Percentiles rank a stretch among this genome's conserved stretches.
Evolutionary conservation across 1,284 basidiomycete genomes (phyloP).

Genomic region (Papiliotrema flavescens): DNA sequence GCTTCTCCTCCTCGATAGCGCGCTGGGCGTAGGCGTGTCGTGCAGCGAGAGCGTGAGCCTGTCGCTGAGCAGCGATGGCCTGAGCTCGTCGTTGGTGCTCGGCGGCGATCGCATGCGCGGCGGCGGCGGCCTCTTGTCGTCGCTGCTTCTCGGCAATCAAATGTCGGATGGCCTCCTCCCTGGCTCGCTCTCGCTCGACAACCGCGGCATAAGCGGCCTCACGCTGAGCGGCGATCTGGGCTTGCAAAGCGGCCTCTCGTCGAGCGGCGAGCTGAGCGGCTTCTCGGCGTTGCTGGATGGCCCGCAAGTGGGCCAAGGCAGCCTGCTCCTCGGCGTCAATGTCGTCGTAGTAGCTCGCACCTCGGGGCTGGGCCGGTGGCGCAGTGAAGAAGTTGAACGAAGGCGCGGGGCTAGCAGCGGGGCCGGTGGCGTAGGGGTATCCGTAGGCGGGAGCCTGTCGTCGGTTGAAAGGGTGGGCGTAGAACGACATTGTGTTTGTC

Average conservation of each 20-base stretch:
- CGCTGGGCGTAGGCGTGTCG: neutral
- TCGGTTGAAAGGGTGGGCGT: neutral
- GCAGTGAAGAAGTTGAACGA: neutral
- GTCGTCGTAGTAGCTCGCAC: slow-evolving; percentile 6
- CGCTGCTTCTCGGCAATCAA: neutral
- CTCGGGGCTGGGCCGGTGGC: neutral
- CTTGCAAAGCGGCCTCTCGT: slow-evolving; percentile 16
- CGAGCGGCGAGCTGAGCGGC: slow-evolving; percentile 26
- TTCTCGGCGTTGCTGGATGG: slow-evolving; percentile 37
- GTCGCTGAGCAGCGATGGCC: slow-evolving; percentile 1
- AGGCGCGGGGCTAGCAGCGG: neutral
- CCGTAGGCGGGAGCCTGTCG: neutral
- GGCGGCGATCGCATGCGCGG: neutral
- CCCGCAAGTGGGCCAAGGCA: slow-evolving; percentile 38
- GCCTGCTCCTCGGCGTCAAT: slow-evolving; percentile 39
- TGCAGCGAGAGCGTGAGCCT: neutral
- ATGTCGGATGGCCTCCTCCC: slow-evolving; percentile 11
- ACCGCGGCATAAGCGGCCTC: slow-evolving; percentile 8
- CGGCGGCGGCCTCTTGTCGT: slow-evolving; percentile 8
- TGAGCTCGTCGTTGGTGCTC: neutral
- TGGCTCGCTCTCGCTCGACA: slow-evolving; percentile 6
- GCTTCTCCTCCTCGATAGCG: neutral
- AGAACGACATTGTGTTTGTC: neutral
- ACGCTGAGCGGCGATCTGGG: slow-evolving; percentile 5
- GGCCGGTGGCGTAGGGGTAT: neutral